Conservation (phyloP, 441 rosid genomes). For the Erodium trifolium region DNA sequence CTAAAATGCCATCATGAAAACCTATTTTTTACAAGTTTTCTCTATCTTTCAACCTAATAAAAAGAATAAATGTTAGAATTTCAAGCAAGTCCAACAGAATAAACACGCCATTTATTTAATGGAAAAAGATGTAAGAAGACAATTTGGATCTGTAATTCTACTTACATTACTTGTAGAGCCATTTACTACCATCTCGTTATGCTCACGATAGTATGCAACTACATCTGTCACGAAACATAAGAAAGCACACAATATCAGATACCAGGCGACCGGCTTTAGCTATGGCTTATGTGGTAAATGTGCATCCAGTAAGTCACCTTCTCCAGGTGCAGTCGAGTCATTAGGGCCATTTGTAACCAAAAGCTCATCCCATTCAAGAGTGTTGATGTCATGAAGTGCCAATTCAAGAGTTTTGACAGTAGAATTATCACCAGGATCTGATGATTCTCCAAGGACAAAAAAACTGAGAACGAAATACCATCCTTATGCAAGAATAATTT, state of each 20-base stretch:
- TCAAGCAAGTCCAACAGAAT: not conserved
- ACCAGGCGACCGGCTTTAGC: conserved; percentile 10
- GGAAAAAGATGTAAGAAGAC: not conserved
- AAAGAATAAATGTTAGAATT: too few species aligned
- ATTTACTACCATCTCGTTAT: conserved; percentile 32
- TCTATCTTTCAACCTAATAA: too few species aligned
- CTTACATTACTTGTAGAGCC: conserved; percentile 46
- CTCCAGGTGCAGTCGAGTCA: conserved; percentile 26
- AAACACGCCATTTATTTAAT: not conserved
- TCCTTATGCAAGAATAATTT: not conserved
- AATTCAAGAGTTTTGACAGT: conserved; percentile 52
- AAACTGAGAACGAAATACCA: not conserved
- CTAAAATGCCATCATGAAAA: too few species aligned
- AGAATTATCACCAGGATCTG: conserved; percentile 40
- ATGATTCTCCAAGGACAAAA: conserved; percentile 25
- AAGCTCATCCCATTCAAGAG: conserved; percentile 98
- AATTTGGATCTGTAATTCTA: conserved; percentile 12
- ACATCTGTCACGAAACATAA: conserved; percentile 37
- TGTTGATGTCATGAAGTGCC: conserved; percentile 82
- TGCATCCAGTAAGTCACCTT: conserved; percentile 36
- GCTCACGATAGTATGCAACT: conserved; percentile 35
- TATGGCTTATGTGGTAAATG: conserved; percentile 7
- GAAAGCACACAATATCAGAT: conserved; percentile 2
- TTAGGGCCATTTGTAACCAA: conserved; percentile 46
- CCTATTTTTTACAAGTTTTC: too few species aligned